These are phyloP conservation scores for Termitomyces sp. DNA, from an alignment of 768 basidiomycete species.

Conservation along the genomic window DNA sequence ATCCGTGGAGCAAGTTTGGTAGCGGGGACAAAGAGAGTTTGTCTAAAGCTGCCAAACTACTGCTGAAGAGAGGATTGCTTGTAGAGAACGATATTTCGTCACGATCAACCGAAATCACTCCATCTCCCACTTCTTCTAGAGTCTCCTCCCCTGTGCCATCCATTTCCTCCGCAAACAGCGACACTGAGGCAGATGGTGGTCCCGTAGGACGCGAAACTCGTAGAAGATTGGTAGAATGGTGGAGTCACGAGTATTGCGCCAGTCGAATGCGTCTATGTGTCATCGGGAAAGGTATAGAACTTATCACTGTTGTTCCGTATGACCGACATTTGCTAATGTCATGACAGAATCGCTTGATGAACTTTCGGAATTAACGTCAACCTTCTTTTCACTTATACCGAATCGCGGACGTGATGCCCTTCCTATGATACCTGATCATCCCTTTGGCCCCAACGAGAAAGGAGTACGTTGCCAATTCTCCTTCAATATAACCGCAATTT, in stretches of 20 bases:
- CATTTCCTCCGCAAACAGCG: slow-evolving; percentile 46
- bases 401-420: slow-evolving; percentile 61
- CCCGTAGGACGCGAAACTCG: slow-evolving; percentile 76
- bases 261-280: slow-evolving; percentile 79
- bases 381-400: slow-evolving; percentile 66
- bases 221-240: slow-evolving; percentile 81
- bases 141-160: slow-evolving; percentile 60
- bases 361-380: slow-evolving; percentile 57
- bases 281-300: slow-evolving; percentile 64
- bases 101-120: slow-evolving; percentile 26
- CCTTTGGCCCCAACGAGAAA: slow-evolving; percentile 68
- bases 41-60: slow-evolving; percentile 54
- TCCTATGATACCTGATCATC: slow-evolving; percentile 68
- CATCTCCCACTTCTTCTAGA: slow-evolving; percentile 52
- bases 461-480: slow-evolving; percentile 47
- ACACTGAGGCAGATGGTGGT: slow-evolving; percentile 72
- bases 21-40: slow-evolving; percentile 79
- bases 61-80: slow-evolving; percentile 48
- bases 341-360: slow-evolving; percentile 70
- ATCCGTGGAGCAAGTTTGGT: slow-evolving; percentile 91
- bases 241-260: slow-evolving; percentile 77
- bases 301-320: background rate
- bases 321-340: slow-evolving; percentile 1
- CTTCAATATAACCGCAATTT: background rate
- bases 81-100: slow-evolving; percentile 22